Conservation (phyloP, 2,329 filamentous ascomycete species). For the Alternaria triticina region DNA sequence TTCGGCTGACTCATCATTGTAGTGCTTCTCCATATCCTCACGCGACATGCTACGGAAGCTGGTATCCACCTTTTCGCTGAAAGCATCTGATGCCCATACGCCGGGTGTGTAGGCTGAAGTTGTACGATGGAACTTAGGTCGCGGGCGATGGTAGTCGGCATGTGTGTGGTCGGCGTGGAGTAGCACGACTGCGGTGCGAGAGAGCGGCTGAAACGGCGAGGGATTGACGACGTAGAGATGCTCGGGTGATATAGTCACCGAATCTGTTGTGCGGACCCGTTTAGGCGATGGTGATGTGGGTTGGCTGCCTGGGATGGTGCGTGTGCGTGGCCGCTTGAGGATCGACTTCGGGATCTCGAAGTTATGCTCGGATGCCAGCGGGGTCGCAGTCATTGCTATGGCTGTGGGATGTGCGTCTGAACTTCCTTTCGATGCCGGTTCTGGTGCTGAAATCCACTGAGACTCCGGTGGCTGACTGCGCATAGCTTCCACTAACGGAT, state of each 20-base stretch:
- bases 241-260: constrained; percentile 13
- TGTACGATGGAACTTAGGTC: constrained; percentile 1
- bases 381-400: not conserved
- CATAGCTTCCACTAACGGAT: not conserved
- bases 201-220: constrained; percentile 4
- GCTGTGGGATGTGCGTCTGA: not conserved
- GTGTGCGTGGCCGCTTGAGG: constrained; percentile 11
- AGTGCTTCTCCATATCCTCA: not conserved
- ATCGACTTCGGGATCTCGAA: constrained; percentile 1
- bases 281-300: not conserved
- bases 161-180: constrained; percentile 5
- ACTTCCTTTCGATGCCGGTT: not conserved
- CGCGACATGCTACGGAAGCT: constrained; percentile 6
- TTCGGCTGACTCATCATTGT: constrained; percentile 2
- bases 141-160: constrained; percentile 6
- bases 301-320: not conserved
- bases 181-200: not conserved
- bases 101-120: constrained; percentile 6
- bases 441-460: not conserved
- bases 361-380: not conserved
- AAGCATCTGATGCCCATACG: constrained; percentile 12
- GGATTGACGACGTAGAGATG: constrained; percentile 11
- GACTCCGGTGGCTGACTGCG: not conserved
- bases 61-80: constrained; percentile 14
- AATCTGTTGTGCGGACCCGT: constrained; percentile 13